A percentile compares a stretch with the other conserved stretches of the same genome.
These are phyloP conservation scores for Phytophthora ramorum DNA, from an alignment of 352 stramenopile genomes.

Conservation along the genomic window DNA sequence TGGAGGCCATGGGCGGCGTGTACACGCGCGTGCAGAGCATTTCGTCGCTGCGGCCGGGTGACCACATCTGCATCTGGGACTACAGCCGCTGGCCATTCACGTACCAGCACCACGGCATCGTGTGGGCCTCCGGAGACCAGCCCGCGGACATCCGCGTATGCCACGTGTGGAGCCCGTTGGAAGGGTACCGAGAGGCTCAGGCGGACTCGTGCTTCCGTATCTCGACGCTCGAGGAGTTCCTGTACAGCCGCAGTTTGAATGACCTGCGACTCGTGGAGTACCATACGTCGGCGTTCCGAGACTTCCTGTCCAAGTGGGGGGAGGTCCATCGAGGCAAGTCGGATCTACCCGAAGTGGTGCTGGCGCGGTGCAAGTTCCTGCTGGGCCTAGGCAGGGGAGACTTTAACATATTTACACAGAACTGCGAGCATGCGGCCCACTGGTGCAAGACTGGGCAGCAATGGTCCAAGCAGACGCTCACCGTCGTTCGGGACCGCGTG, in stretches of 20 bases:
- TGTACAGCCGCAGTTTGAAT: conserved; percentile 57
- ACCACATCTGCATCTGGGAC: conserved; percentile 84
- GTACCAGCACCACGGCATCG: conserved; percentile 83
- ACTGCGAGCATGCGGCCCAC: conserved; percentile 82
- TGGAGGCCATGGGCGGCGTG: conserved; percentile 54
- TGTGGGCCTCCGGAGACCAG: conserved; percentile 61
- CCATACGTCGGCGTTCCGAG: conserved; percentile 69
- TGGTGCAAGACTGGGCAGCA: conserved; percentile 85
- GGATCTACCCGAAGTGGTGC: conserved; percentile 75
- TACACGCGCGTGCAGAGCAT: conserved; percentile 71
- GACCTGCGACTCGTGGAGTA: conserved; percentile 77
- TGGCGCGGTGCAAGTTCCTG: conserved; percentile 79
- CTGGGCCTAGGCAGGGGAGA: conserved; percentile 71
- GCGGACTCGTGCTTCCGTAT: conserved; percentile 82
- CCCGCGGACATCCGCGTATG: conserved; percentile 64
- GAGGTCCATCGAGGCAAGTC: conserved; percentile 77
- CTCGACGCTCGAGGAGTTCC: conserved; percentile 75
- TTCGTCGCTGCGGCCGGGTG: conserved; percentile 63
- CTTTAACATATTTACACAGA: conserved; percentile 85
- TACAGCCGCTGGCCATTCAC: conserved; percentile 76
- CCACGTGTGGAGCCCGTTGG: conserved; percentile 76
- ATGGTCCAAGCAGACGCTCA: conserved; percentile 80
- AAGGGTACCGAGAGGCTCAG: conserved; percentile 61
- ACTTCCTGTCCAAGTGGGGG: conserved; percentile 73
- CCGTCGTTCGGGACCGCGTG: conserved; percentile 51